Evolutionary conservation across 345 rosid species (phyloP), one percentile per base, ranked within the genome.

Genomic region (Citrus reticulata): DNA sequence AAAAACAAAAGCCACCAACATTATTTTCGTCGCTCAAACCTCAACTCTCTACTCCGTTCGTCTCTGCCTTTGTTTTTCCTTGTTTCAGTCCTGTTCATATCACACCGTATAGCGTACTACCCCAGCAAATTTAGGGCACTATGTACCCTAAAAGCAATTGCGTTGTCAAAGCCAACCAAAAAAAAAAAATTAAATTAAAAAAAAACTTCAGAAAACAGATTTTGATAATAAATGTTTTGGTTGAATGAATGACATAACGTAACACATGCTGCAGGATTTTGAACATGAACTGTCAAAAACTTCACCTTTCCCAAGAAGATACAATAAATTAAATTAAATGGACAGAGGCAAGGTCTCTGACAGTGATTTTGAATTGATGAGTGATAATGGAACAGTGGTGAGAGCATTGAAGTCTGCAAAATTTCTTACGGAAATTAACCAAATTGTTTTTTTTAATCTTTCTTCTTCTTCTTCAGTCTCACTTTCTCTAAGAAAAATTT

Each of bases 251-350:
- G 42, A 46, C 24, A 5, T 17, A 24, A 62, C 10, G 9, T 17
- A 74, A 34, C 64, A 54, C 7, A 22, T 35, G 66, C 19, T 57
- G 51, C 51, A 59, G 55, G 55, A 13, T 73, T 35, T 68, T 58
- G 59, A 70, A 42, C n/a, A 76, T 9, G 72, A 22, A 63, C 8
- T 14, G 71, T 51, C 74, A 71, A 54, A 68, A 60, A 27, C 40
- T 40, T 57, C 83, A 81, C 89, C 79, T 78, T 79, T 79, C 83
- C 87, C 86, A 70, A 82, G 68, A 75, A 70, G 70, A 68, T n/a
- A 57, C 29, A 76, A 63, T 49, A 63, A 64, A 65, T 29, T 46
- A 69, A 78, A 10, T 68, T 32, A 72, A 64, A 40, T 71, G 70
- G 73, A 61, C 83, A 51, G 72, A 76, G 49, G 78, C 76, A 58